Percentiles rank a stretch among this genome's conserved stretches.
Conservation (phyloP, 2,329 filamentous ascomycete species). For the Xylariales sp. region DNA sequence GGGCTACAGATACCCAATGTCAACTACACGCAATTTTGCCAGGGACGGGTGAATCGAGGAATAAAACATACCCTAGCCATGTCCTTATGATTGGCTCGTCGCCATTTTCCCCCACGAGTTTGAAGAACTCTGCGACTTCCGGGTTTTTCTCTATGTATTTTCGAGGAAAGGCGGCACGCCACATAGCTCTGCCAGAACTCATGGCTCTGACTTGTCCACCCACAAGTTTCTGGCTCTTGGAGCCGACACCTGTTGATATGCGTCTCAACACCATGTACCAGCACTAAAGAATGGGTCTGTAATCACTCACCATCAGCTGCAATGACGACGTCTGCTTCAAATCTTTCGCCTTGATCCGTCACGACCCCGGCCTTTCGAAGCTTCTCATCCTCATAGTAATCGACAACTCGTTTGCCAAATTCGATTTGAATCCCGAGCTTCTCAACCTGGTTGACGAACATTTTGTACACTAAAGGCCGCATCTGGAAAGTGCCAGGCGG, state of each 20-base stretch:
- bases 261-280: neutral
- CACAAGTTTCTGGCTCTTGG: slow-evolving; percentile 39
- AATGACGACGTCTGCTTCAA: slow-evolving; percentile 42
- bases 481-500: slow-evolving; percentile 52
- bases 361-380: slow-evolving; percentile 39
- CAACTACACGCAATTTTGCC: neutral
- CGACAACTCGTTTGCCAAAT: slow-evolving; percentile 40
- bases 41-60: slow-evolving; percentile 29
- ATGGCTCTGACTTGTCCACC: slow-evolving; percentile 36
- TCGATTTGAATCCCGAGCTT: slow-evolving; percentile 42
- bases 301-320: slow-evolving; percentile 35
- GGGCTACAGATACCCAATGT: slow-evolving; percentile 22
- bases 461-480: slow-evolving; percentile 50
- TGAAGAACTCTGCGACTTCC: slow-evolving; percentile 32
- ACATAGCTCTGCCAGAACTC: slow-evolving; percentile 39
- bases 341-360: slow-evolving; percentile 43
- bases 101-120: slow-evolving; percentile 35
- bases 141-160: slow-evolving; percentile 37
- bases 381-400: slow-evolving; percentile 44
- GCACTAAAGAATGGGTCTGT: neutral
- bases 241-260: slow-evolving; percentile 31
- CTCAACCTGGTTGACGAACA: slow-evolving; percentile 46
- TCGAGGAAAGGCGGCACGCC: slow-evolving; percentile 36
- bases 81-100: slow-evolving; percentile 40
- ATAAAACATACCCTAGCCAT: slow-evolving; percentile 37